Base-by-base conservation (phyloP, 75 land plant genomes). In the Pinus taeda region DNA sequence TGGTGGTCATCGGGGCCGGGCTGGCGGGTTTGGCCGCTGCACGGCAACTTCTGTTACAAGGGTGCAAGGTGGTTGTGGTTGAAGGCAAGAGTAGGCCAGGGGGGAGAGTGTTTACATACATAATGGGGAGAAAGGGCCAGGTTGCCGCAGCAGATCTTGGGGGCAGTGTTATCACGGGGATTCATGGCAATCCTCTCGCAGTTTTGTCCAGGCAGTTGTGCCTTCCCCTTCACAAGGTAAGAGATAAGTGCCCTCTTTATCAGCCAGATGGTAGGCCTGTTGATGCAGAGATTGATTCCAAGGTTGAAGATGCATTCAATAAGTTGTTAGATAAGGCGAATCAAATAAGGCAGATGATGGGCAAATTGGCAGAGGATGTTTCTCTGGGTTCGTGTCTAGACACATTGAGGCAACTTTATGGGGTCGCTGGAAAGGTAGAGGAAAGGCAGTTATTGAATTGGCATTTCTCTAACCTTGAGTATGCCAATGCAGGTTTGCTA, bases 381-480 rank as follows among this genome's bases (percentile, higher is more conserved):
- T 91, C 97, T 53, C 81, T 96, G 24, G 98, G 98, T 37, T 59
- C 84, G 11, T 90, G 89, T 64, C 59, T 96, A 42, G 98, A 96
- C 67, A 87, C 72, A 57, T 83, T 96, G 3, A 74, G 88, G 72
- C 79, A 80, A 72, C 57, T 83, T 39, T 89, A 84, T 62, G 83
- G 85, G 53, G 93, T 90, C 56, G 93, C 93, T 59, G 77, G 29
- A 56, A 83, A 70, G 61, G 57, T 42, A 5, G 89, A 88, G 18
- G 95, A 96, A 80, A 85, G 82, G 57, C 87, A 90, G 71, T 87
- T 94, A 39, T 86, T 90, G 70, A 91, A 96, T 81, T 96, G 97
- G 98, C 97, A 94, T 81, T 82, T 93, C 56, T 96, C 96, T 12
- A 95, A 93, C 77, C 88, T 95, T 57, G 98, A 95, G 77, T 95